A percentile compares a stretch with the other conserved stretches of the same genome.
Conservation (phyloP, 192 early-diverging fungal species). For the Spizellomyces sp. region DNA sequence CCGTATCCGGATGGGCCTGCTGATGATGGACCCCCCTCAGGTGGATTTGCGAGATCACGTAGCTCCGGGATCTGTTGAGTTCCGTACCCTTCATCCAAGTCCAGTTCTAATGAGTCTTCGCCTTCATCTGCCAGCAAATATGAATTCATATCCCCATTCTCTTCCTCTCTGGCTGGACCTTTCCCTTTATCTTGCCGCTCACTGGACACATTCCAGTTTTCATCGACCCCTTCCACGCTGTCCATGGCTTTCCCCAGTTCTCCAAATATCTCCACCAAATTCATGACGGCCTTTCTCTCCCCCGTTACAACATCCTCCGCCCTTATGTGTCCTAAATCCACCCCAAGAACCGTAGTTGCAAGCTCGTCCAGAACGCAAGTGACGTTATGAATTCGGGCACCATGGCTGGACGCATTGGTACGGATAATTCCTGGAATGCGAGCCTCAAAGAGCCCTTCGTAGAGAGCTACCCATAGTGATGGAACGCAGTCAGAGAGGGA, state of each 20-base stretch:
- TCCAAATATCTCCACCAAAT: constrained; percentile 30
- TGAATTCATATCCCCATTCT: background rate
- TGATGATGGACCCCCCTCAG: background rate
- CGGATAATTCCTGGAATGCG: constrained; percentile 16
- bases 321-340: constrained; percentile 26
- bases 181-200: background rate
- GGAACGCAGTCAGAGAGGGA: constrained; percentile 26
- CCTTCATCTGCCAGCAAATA: background rate
- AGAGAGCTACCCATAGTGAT: constrained; percentile 35
- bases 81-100: background rate
- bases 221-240: too few relatives aligned
- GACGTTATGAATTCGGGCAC: constrained; percentile 20
- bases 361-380: constrained; percentile 17
- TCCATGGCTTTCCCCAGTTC: constrained; percentile 15
- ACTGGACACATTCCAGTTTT: background rate
- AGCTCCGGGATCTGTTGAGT: background rate
- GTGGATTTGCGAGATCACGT: background rate
- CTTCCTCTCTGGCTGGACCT: background rate
- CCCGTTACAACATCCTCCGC: constrained; percentile 19
- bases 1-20: too few relatives aligned
- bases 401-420: background rate
- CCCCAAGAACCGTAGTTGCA: constrained; percentile 9
- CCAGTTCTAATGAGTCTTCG: background rate
- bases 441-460: constrained; percentile 33
- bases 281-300: background rate